These are phyloP conservation scores for Platanus orientalis DNA, from an alignment of 164 flowering plant genomes.

Conservation along the genomic window DNA sequence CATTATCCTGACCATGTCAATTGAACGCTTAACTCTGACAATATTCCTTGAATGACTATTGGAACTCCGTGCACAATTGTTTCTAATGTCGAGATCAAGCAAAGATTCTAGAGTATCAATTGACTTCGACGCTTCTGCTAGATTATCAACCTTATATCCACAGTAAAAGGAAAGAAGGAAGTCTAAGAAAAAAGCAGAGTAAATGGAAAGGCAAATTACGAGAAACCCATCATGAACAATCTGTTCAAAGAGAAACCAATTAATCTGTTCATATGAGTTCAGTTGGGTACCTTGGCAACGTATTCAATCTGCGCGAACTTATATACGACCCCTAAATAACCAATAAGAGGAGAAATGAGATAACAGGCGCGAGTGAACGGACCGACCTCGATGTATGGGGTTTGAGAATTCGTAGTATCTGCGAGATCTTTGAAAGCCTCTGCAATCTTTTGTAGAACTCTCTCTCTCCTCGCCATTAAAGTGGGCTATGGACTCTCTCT, in stretches of 20 bases:
- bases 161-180: background rate
- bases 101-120: conserved; percentile 42
- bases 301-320: conserved; percentile 95
- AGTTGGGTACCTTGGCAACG: conserved; percentile 67
- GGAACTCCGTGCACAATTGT: conserved; percentile 47
- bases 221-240: background rate
- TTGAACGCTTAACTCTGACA: conserved; percentile 83
- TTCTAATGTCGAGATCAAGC: conserved; percentile 59
- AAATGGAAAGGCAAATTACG: background rate
- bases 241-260: no score
- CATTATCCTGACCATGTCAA: conserved; percentile 85
- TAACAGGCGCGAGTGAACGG: conserved; percentile 80
- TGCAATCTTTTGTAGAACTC: conserved; percentile 51
- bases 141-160: conserved; percentile 62
- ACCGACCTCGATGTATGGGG: conserved; percentile 43
- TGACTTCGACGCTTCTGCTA: conserved; percentile 64
- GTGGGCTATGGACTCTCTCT: no score
- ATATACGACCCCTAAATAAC: conserved; percentile 84
- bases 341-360: conserved; percentile 84
- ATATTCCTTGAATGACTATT: conserved; percentile 93
- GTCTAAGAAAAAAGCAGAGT: background rate
- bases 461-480: conserved; percentile 39
- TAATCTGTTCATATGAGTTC: no score
- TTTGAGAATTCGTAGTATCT: conserved; percentile 26
- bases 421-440: conserved; percentile 61